These are phyloP conservation scores for Boletus vinaceobasis DNA, from an alignment of 768 basidiomycete genomes.

Conservation along the genomic window DNA sequence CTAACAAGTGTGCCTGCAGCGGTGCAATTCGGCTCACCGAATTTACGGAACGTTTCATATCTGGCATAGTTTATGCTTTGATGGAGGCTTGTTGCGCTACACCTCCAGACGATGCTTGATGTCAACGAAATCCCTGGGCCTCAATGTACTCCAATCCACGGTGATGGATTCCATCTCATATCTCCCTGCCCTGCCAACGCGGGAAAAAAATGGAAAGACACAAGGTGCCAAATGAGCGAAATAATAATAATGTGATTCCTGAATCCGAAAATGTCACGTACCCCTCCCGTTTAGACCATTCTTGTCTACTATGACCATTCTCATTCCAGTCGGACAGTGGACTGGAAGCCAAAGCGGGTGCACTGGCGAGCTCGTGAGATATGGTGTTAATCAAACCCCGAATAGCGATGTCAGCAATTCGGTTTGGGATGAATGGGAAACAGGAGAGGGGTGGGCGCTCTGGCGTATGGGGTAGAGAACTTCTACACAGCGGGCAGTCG, in stretches of 20 bases:
- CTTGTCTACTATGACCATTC: conserved; percentile 46
- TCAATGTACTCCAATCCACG: conserved; percentile 47
- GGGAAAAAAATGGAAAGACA: background rate
- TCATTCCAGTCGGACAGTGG: conserved; percentile 50
- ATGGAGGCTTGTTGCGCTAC: background rate
- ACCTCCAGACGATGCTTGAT: conserved; percentile 56
- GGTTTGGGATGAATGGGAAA: conserved; percentile 64
- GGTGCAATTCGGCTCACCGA: conserved; percentile 2
- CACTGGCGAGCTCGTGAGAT: conserved; percentile 36
- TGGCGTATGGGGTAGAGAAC: conserved; percentile 47
- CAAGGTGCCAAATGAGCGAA: conserved; percentile 7
- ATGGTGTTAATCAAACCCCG: conserved; percentile 52
- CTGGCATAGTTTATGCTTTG: conserved; percentile 21
- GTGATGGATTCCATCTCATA: conserved; percentile 51
- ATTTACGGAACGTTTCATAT: conserved; percentile 15
- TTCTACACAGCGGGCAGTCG: conserved; percentile 66
- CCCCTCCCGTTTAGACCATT: conserved; percentile 62
- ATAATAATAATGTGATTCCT: background rate
- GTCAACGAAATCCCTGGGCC: conserved; percentile 48
- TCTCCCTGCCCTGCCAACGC: conserved; percentile 46
- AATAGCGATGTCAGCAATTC: conserved; percentile 50
- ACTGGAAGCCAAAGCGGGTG: conserved; percentile 29
- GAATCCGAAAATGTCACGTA: conserved; percentile 26
- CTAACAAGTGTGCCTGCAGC: background rate
- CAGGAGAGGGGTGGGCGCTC: conserved; percentile 47